These are phyloP conservation scores for Austropuccinia psidii DNA, from an alignment of 1,284 basidiomycete genomes.

Conservation along the genomic window DNA sequence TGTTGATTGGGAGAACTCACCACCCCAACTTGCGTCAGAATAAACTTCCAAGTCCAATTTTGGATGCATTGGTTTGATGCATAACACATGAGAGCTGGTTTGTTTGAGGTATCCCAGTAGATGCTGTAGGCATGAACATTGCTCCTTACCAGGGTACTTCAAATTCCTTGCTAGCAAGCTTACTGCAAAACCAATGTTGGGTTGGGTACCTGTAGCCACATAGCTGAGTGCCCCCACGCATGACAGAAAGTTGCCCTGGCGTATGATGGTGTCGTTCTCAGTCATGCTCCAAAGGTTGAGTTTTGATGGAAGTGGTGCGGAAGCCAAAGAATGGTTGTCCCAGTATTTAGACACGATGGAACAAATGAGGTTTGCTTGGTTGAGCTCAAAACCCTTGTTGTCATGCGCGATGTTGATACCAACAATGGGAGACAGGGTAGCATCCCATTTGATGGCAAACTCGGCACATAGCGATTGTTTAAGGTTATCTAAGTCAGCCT, in stretches of 20 bases:
- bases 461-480: not conserved
- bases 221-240: not conserved
- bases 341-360: not conserved
- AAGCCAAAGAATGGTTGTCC: not conserved
- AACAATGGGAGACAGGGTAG: not conserved
- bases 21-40: not conserved
- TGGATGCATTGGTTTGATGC: too few relatives aligned
- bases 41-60: too few relatives aligned
- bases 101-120: not conserved
- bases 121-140: not conserved
- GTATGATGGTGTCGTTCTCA: not conserved
- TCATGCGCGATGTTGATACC: not conserved
- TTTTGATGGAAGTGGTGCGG: not conserved
- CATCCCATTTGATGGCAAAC: not conserved
- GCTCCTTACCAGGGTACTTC: not conserved
- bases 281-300: not conserved
- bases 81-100: too few relatives aligned
- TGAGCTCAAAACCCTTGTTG: not conserved
- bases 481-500: not conserved
- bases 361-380: not conserved
- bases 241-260: not conserved
- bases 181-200: conserved; percentile 1
- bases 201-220: not conserved
- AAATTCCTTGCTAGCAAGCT: not conserved
- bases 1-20: not conserved